A percentile compares a stretch with the other conserved stretches of the same genome.
Evolutionary conservation across 106 monocot genomes (phyloP).

Genomic region (Triglochin maritima): DNA sequence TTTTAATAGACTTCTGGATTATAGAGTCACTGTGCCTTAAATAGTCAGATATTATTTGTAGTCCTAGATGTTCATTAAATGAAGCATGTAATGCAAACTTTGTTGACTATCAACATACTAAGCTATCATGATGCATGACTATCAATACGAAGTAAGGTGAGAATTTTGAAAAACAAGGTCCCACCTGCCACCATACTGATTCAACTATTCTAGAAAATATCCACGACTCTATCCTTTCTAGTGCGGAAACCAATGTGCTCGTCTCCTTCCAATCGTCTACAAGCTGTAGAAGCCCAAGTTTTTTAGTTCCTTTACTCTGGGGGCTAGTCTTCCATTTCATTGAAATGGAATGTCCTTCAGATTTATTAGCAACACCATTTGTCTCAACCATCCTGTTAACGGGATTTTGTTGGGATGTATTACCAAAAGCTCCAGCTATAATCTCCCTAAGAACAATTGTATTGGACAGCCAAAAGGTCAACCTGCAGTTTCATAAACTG

Average conservation of each 20-base stretch:
- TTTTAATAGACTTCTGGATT: no score
- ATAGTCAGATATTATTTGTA: no score
- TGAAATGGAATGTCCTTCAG: constrained; percentile 14
- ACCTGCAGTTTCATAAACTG: constrained; percentile 28
- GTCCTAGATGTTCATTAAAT: no score
- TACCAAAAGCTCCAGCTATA: constrained; percentile 70
- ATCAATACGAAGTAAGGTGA: no score
- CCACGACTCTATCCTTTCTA: constrained; percentile 94
- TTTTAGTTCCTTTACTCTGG: constrained; percentile 26
- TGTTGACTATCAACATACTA: no score
- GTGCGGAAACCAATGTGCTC: constrained; percentile 46
- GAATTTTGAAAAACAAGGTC: background rate
- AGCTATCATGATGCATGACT: no score
- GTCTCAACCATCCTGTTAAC: constrained; percentile 24
- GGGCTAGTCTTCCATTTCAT: constrained; percentile 25
- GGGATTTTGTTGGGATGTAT: constrained; percentile 26
- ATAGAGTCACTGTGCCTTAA: no score
- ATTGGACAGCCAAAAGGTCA: constrained; percentile 96
- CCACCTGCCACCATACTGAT: constrained; percentile 99
- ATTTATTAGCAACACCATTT: constrained; percentile 46
- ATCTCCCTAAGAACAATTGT: constrained; percentile 71
- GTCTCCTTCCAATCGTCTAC: constrained; percentile 81
- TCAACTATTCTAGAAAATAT: constrained; percentile 87
- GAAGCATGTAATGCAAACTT: no score
- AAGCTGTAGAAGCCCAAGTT: constrained; percentile 17